A percentile compares a stretch with the other conserved stretches of the same genome.
Evolutionary conservation across 306 rosid genomes (phyloP).

Genomic region (Sechiopsis laciniata): DNA sequence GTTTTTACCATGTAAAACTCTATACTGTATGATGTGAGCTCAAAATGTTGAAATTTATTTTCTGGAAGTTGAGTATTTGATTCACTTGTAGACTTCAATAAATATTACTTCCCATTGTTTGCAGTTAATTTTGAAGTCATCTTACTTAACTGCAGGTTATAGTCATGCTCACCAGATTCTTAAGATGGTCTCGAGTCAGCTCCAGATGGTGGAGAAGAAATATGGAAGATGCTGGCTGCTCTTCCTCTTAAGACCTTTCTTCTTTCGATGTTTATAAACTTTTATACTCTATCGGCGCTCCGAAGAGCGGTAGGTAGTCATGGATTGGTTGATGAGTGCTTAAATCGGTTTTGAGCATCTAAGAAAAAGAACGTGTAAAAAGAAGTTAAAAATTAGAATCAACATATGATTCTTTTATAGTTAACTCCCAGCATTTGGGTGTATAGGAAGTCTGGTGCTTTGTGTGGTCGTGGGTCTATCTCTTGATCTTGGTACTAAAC

Average conservation of each 20-base stretch:
- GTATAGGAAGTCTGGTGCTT: constrained; percentile 52
- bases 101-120: constrained; percentile 5
- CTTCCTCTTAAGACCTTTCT: constrained; percentile 46
- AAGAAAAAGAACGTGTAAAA: constrained; percentile 40
- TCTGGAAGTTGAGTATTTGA: neutral
- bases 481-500: constrained; percentile 28
- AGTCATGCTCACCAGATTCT: constrained; percentile 78
- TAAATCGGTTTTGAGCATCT: constrained; percentile 61
- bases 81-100: neutral
- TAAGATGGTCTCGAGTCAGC: constrained; percentile 57
- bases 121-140: constrained; percentile 4
- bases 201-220: constrained; percentile 65
- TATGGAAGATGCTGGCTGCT: constrained; percentile 56
- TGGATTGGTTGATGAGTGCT: constrained; percentile 55
- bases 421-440: constrained; percentile 64
- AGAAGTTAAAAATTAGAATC: constrained; percentile 45
- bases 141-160: constrained; percentile 58
- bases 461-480: constrained; percentile 52
- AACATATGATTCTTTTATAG: constrained; percentile 80
- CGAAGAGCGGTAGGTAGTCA: constrained; percentile 52
- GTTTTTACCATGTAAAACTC: too few species aligned
- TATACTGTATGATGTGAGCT: too few species aligned
- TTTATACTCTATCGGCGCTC: constrained; percentile 41
- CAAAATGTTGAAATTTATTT: too few species aligned
- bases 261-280: constrained; percentile 54